phyloP scores from a whole-genome alignment of 192 early-diverging fungal genomes.

The Coemansia sp. region DNA sequence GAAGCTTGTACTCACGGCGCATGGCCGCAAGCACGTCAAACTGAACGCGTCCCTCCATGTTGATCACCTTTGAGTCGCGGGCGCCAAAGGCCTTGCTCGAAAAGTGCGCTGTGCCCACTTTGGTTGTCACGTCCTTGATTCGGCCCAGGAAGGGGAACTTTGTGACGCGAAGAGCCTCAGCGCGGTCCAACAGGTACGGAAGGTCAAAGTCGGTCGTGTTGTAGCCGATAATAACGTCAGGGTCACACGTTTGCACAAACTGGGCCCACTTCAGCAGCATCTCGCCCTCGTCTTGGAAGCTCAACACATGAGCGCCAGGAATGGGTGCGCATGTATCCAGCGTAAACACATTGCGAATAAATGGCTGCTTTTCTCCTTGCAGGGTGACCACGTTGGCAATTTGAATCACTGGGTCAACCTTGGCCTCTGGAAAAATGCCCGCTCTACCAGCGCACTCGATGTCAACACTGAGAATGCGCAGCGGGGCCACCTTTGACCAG shows the following conservation, averaged over 20 bases:
- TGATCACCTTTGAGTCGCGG: constrained; percentile 85
- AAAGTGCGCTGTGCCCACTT: constrained; percentile 52
- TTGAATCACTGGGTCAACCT: constrained; percentile 92
- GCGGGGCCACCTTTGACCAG: constrained; percentile 89
- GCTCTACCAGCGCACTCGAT: constrained; percentile 97
- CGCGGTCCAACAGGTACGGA: constrained; percentile 90
- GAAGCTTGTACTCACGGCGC: constrained; percentile 92
- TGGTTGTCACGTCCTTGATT: constrained; percentile 41
- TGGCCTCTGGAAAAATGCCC: constrained; percentile 91
- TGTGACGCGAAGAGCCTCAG: constrained; percentile 65
- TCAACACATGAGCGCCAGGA: constrained; percentile 79
- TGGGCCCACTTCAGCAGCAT: constrained; percentile 80
- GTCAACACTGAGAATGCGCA: constrained; percentile 94
- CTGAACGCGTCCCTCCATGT: constrained; percentile 88
- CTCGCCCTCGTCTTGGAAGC: constrained; percentile 73
- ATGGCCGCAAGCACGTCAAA: constrained; percentile 91
- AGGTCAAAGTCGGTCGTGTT: constrained; percentile 98
- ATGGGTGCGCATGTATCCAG: constrained; percentile 89
- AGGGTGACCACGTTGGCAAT: constrained; percentile 91
- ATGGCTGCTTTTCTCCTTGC: constrained; percentile 85
- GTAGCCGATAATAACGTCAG: constrained; percentile 92
- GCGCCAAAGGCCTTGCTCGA: constrained; percentile 91
- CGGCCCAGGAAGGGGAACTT: constrained; percentile 85
- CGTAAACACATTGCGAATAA: constrained; percentile 92
- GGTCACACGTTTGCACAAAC: constrained; percentile 82